Base-by-base conservation (phyloP, 2,329 filamentous ascomycete genomes). In the Monilinia polystroma region DNA sequence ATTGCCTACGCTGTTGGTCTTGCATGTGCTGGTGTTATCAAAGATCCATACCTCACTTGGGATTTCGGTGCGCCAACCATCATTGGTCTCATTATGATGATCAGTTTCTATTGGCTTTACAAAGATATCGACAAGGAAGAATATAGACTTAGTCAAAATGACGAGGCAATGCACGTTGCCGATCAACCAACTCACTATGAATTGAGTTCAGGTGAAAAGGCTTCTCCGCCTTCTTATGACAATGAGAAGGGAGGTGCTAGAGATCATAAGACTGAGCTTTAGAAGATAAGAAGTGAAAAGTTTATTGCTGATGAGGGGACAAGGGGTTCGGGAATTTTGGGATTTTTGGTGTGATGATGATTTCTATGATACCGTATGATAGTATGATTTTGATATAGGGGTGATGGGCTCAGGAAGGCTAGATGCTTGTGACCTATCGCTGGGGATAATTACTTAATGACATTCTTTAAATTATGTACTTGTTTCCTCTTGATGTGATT, bases 1-100 rank as follows among this genome's bases (percentile, higher is more conserved):
- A 70, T 83, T 66, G 79, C 81, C 52, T 82, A 83, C 70, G 75
- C 77, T 49, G 78, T 84, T 69, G 79, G 80, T 68, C 72, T 83
- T 53, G 79, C 79, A 52, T 77, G 78, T 72, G 80, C 82, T 26
- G 78, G 79, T 4, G 78, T 81, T 52, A 78, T 84, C 66, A 77
- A 76, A 0, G 82, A 84, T 72, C 82, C 82, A 8, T 78, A 81
- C 69, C 74, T 85, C 49, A 80, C 80, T 7, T 83, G 81, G 81
- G 81, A 80, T 70, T 82, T 84, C 70, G 81, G 79, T 52, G 82
- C 79, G 45, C 77, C 79, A 12, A 80, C 81, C 45, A 83, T 83
- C 54, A 74, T 79, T 20, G 82, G 82, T 65, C 78, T 74, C 53
- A 70, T 83, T 45, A 71, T 81, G 14, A 79, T 80, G 20, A 73